These are phyloP conservation scores for Schizophyllum commune DNA, from an alignment of 1,284 basidiomycete genomes.

Conservation along the genomic window DNA sequence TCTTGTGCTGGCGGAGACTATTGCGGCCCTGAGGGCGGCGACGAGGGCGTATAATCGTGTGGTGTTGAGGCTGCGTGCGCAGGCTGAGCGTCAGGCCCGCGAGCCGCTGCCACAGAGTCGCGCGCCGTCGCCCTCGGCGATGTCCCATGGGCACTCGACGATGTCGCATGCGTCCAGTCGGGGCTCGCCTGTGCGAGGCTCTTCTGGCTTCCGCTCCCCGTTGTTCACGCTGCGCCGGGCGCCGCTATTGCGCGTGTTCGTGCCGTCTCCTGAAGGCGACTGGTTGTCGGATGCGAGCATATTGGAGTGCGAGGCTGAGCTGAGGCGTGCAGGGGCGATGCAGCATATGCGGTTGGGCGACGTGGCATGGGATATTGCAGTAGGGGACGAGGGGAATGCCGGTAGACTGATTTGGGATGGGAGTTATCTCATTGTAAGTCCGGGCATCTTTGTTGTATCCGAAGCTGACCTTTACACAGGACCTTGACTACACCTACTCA, in stretches of 20 bases:
- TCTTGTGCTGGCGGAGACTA: slow-evolving; percentile 29
- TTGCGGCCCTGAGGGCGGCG: slow-evolving; percentile 43
- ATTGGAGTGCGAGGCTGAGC: slow-evolving; percentile 70
- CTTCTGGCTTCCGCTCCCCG: slow-evolving; percentile 48
- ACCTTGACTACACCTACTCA: slow-evolving; percentile 75
- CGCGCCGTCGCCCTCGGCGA: slow-evolving; percentile 54
- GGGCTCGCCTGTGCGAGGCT: background rate
- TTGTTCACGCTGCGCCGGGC: slow-evolving; percentile 61
- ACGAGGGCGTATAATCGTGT: slow-evolving; percentile 68
- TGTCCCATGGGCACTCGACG: slow-evolving; percentile 34
- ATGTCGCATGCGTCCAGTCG: slow-evolving; percentile 13
- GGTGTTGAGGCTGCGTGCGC: slow-evolving; percentile 63
- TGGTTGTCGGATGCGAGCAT: slow-evolving; percentile 77
- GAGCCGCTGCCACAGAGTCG: slow-evolving; percentile 44
- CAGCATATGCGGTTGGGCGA: slow-evolving; percentile 62
- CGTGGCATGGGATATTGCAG: slow-evolving; percentile 75
- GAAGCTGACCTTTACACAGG: slow-evolving; percentile 32
- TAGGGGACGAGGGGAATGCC: slow-evolving; percentile 74
- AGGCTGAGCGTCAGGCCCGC: slow-evolving; percentile 50
- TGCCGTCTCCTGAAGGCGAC: slow-evolving; percentile 73
- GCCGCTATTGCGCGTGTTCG: slow-evolving; percentile 68
- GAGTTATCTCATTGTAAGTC: slow-evolving; percentile 66
- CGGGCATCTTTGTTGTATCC: slow-evolving; percentile 1
- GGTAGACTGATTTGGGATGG: slow-evolving; percentile 79
- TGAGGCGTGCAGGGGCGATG: slow-evolving; percentile 54